Percentiles rank a stretch among this genome's conserved stretches.
Conservation (phyloP, 1,139 yeast species). For the Lipomyces yarrowii region DNA sequence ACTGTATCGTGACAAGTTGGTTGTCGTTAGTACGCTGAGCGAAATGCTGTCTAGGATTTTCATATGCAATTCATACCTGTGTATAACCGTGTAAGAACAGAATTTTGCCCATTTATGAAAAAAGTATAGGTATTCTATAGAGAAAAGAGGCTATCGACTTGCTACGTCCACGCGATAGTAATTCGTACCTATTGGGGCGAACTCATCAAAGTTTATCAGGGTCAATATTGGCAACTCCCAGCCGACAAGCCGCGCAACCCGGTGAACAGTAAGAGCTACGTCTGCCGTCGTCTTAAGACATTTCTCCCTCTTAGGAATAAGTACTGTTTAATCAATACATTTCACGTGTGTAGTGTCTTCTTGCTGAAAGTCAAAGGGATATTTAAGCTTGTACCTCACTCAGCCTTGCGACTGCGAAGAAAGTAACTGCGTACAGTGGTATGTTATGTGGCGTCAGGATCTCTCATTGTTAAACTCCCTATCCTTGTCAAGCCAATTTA, state of each 20-base stretch:
- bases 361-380: neutral
- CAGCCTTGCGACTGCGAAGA: too few relatives aligned
- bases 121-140: neutral
- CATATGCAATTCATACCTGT: slow-evolving; percentile 13
- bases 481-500: neutral
- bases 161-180: neutral
- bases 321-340: neutral
- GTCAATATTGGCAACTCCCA: too few relatives aligned
- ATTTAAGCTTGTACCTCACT: neutral
- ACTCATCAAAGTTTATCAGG: neutral
- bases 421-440: too few relatives aligned
- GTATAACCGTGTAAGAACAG: slow-evolving; percentile 27
- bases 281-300: neutral
- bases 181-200: neutral
- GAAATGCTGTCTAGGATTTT: neutral
- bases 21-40: neutral
- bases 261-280: neutral
- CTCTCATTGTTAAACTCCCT: neutral
- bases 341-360: neutral
- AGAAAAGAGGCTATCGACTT: neutral
- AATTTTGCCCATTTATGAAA: slow-evolving; percentile 22
- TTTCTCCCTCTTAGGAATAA: neutral
- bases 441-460: neutral
- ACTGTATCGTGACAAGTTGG: slow-evolving; percentile 6
- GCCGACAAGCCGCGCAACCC: too few relatives aligned